A percentile compares a stretch with the other conserved stretches of the same genome.
phyloP scores from a whole-genome alignment of 352 stramenopile species.

The Globisporangium barbulae region DNA sequence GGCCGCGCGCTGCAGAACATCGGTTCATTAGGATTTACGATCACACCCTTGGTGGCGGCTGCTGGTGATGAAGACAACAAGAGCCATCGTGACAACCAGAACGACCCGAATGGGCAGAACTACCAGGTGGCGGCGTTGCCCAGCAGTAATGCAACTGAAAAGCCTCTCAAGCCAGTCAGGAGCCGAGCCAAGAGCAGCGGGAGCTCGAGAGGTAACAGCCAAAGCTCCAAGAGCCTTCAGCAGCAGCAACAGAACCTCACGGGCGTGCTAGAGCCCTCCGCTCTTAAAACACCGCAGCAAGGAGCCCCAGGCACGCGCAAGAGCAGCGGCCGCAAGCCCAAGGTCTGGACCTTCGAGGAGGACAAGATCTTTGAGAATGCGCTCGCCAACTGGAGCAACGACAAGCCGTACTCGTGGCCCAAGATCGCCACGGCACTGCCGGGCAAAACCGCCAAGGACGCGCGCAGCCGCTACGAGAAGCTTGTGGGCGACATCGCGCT shows the following conservation, averaged over 20 bases:
- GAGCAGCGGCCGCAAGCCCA: conserved; percentile 29
- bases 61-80: neutral
- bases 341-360: conserved; percentile 77
- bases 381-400: conserved; percentile 53
- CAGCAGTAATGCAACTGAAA: neutral
- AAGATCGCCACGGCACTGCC: conserved; percentile 70
- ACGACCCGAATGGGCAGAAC: conserved; percentile 33
- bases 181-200: conserved; percentile 7
- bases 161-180: conserved; percentile 1
- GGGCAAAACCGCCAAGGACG: conserved; percentile 73
- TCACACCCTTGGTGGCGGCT: neutral
- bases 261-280: neutral
- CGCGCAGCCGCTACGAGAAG: conserved; percentile 66
- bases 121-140: conserved; percentile 1
- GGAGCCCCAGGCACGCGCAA: neutral
- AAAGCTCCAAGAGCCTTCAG: conserved; percentile 1
- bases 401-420: conserved; percentile 71
- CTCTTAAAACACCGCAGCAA: neutral
- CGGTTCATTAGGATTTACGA: neutral
- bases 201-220: neutral
- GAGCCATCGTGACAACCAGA: conserved; percentile 25
- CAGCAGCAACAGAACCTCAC: conserved; percentile 9
- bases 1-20: conserved; percentile 6
- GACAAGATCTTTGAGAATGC: conserved; percentile 79
- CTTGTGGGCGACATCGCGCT: conserved; percentile 68